Base-by-base conservation (phyloP, 1,284 basidiomycete genomes). In the Sparassis latifolia region DNA sequence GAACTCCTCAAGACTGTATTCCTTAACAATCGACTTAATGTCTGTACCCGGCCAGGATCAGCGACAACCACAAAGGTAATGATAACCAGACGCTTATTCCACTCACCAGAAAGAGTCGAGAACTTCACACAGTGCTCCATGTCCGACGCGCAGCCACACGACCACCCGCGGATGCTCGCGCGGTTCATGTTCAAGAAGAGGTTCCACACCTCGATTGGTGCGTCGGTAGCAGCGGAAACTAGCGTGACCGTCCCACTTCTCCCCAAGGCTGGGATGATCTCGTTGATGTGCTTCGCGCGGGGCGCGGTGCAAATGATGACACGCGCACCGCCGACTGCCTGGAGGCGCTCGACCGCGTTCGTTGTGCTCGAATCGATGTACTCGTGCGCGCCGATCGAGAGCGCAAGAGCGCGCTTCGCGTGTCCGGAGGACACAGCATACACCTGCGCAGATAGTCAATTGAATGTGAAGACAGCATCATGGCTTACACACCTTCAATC, bases 251-350 rank as follows among this genome's bases (percentile, higher is more conserved):
- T 63, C 10, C 64, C 64, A 42, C 60, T 56, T 6, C 55, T 52
- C 5, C 55, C 57, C 45, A 63, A 57, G 1, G 52, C 63, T 28
- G 54, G 53, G 47, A 66, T 53, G 28, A 64, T 54, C 38, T 31
- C 50, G 44, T 48, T 49, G 33, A 60, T 60, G 10, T 37, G 54
- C n/a, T 48, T 45, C 3, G 60, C 48, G 48, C 52, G 58, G 10
- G 63, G 64, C 20, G 64, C 60, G 28, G 63, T 65, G 40, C 56
- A 55, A 52, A 65, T 51, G 50, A 67, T 56, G 10, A 64, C 56
- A 33, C 60, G 58, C 44, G 60, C 61, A 31, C 64, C 66, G 32
- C 64, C 63, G 30, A 63, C 53, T 51, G 55, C 50, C 47, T 58
- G 56, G 12, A 64, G 58, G 27, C 56, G 58, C 7, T 47, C 46